Evolutionary conservation across 139 green algal genomes (phyloP), one percentile per base, ranked within the genome.

Genomic region (Chara braunii): DNA sequence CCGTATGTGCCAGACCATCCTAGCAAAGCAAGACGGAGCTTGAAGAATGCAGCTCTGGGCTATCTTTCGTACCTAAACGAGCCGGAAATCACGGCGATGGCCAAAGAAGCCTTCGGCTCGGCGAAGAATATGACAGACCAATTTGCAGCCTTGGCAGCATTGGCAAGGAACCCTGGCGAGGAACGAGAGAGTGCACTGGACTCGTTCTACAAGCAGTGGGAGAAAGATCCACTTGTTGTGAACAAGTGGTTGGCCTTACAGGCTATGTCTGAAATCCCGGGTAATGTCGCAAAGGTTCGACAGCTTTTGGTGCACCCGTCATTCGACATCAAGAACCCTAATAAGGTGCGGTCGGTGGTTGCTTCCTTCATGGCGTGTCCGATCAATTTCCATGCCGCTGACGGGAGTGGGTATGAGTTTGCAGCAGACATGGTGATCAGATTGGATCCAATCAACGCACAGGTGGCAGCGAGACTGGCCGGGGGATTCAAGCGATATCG

Each of bases 51-150:
- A 61, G 79, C 79, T 7, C 78, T 97, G 54, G 3, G 60, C 2
- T 76, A 94, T 78, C 71, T 96, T 69, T 68, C 81, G 9, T 62
- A 60, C 3, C 72, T 95, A 70, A 77, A 85, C 26, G 87, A 90
- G 24, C 54, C 80, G 1, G 64, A 65, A 0, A 81, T 91, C 43
- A 85, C 73, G 2, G 68, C 60, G 44, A 28, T 73, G 35, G 62
- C 64, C 14, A 22, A 64, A 12, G 24, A 59, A 36, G 62, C 44
- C 24, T 84, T 74, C 68, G 1, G 54, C 8, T 37, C 61, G 5
- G 91, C 92, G 5, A 89, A 79, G 35, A 99, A 99, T 86, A 99
- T 99, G 93, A 99, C 92, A 2, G 93, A 98, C 67, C 74, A 87
- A 72, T 87, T 95, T 22, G 73, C 83, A 2, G 88, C 90, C 0